phyloP scores from a whole-genome alignment of 176 grass and related monocot species.

The Rhipidocladum racemiflorum region DNA sequence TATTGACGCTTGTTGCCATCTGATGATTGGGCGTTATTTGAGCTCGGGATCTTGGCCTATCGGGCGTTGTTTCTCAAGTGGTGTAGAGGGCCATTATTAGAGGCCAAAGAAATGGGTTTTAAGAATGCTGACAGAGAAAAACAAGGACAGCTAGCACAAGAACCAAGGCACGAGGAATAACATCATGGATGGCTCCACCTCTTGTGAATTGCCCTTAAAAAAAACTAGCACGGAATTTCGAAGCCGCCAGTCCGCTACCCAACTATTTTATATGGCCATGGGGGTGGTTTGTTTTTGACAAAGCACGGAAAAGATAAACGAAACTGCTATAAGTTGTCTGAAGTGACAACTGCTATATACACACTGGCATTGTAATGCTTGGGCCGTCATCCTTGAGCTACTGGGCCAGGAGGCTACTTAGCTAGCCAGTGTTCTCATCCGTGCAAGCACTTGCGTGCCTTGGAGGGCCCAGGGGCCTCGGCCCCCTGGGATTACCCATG shows the following conservation, averaged over 20 bases:
- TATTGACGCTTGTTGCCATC: background rate
- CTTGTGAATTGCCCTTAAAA: too few relatives aligned
- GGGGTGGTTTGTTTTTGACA: too few relatives aligned
- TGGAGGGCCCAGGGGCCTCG: background rate
- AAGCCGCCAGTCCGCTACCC: too few relatives aligned
- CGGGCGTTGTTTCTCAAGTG: slow-evolving; percentile 7
- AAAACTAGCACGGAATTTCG: too few relatives aligned
- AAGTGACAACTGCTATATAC: background rate
- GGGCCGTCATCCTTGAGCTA: background rate
- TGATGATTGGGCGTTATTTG: slow-evolving; percentile 31
- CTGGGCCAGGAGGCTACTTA: background rate
- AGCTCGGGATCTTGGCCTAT: slow-evolving; percentile 12
- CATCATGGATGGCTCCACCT: too few relatives aligned
- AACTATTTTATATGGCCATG: too few relatives aligned
- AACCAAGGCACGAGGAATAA: too few relatives aligned
- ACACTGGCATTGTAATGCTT: background rate
- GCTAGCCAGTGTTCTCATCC: background rate
- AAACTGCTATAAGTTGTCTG: background rate
- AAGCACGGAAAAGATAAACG: too few relatives aligned
- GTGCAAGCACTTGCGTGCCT: background rate
- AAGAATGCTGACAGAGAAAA: too few relatives aligned
- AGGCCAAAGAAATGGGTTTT: too few relatives aligned
- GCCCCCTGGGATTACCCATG: background rate
- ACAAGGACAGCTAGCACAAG: too few relatives aligned
- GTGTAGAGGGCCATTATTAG: background rate